Percentiles rank a stretch among this genome's conserved stretches.
Conservation (phyloP, 2,329 filamentous ascomycete species). For the Fusarium papillatum region DNA sequence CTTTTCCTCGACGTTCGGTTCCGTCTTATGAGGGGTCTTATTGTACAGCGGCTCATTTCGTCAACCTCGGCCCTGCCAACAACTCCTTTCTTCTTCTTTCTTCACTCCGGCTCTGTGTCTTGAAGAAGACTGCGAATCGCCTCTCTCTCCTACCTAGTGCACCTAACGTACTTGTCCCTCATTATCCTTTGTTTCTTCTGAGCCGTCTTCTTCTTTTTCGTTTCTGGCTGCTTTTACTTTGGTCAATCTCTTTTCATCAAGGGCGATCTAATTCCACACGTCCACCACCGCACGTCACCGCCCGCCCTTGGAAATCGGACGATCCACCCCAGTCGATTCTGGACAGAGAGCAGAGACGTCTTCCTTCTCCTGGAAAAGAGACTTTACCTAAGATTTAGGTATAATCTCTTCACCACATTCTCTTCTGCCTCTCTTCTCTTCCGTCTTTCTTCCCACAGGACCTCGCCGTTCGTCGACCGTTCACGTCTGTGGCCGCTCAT, state of each 20-base stretch:
- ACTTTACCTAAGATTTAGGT: slow-evolving; percentile 32
- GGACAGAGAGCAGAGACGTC: slow-evolving; percentile 25
- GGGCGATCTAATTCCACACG: slow-evolving; percentile 33
- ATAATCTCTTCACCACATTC: background rate
- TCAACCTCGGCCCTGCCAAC: background rate
- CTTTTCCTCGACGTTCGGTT: background rate
- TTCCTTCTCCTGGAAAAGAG: slow-evolving; percentile 30
- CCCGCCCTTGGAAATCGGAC: slow-evolving; percentile 37
- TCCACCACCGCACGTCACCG: slow-evolving; percentile 38
- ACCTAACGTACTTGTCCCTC: slow-evolving; percentile 31
- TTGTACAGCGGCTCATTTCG: slow-evolving; percentile 14
- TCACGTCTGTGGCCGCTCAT: slow-evolving; percentile 22
- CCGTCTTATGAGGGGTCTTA: slow-evolving; percentile 8
- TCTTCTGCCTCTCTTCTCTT: background rate
- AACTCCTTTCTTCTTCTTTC: slow-evolving; percentile 7
- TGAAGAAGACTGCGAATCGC: slow-evolving; percentile 13
- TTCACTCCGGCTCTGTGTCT: slow-evolving; percentile 4
- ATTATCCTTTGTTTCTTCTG: slow-evolving; percentile 19
- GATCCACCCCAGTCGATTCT: slow-evolving; percentile 37
- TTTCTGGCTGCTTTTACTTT: slow-evolving; percentile 6
- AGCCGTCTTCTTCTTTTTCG: background rate
- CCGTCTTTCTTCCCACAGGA: slow-evolving; percentile 9
- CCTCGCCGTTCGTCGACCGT: slow-evolving; percentile 6
- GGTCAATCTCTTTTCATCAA: slow-evolving; percentile 17
- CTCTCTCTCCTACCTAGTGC: slow-evolving; percentile 13